Evolutionary conservation across 345 rosid species (phyloP).

Genomic region (Cardiospermum halicacabum): DNA sequence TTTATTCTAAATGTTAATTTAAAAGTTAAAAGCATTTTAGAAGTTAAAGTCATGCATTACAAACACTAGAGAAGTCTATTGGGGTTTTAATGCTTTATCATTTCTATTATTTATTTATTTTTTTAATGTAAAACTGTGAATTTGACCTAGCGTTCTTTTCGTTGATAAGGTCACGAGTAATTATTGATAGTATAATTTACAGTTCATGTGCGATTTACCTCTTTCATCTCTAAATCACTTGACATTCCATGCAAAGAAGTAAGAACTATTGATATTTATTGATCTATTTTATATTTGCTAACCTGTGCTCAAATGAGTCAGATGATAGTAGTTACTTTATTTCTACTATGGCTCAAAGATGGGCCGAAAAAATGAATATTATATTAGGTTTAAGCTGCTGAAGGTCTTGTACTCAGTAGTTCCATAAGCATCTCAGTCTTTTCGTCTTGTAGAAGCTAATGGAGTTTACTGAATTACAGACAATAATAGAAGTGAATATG

Average conservation of each 20-base stretch:
- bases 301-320: not conserved
- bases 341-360: not conserved
- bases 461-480: not conserved
- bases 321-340: not conserved
- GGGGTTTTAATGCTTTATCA: not conserved
- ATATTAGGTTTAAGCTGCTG: not conserved
- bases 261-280: not conserved
- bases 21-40: too few species aligned
- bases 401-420: not conserved
- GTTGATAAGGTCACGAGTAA: not conserved
- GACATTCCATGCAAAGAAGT: not conserved
- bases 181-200: not conserved
- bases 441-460: not conserved
- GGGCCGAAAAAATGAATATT: not conserved
- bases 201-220: not conserved
- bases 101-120: conserved; percentile 1
- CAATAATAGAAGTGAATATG: not conserved
- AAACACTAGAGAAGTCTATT: too few species aligned
- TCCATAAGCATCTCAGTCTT: not conserved
- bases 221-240: not conserved
- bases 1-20: too few species aligned
- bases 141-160: not conserved
- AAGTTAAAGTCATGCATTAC: too few species aligned
- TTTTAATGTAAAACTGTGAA: not conserved
- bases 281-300: not conserved